Evolutionary conservation across 768 basidiomycete genomes (phyloP).

Genomic region (Tricholoma furcatifolium): DNA sequence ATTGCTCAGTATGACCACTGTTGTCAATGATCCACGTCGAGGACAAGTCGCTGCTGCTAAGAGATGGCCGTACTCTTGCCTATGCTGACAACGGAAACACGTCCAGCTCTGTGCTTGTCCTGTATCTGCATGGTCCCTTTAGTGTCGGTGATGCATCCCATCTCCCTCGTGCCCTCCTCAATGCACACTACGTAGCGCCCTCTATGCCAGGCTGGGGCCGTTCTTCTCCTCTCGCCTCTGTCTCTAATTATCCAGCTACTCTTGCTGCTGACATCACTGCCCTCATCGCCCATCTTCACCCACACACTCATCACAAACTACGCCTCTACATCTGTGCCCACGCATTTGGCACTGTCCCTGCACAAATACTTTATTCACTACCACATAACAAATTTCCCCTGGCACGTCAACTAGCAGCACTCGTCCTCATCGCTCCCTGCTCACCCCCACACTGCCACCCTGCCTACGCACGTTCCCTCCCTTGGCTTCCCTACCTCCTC

Average conservation of each 20-base stretch:
- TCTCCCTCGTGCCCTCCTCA: constrained; percentile 31
- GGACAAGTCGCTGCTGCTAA: constrained; percentile 36
- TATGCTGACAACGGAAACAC: constrained; percentile 54
- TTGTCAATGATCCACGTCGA: constrained; percentile 27
- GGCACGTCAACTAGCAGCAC: constrained; percentile 42
- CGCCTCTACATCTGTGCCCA: constrained; percentile 51
- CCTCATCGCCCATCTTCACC: constrained; percentile 51
- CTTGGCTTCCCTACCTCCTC: constrained; percentile 45
- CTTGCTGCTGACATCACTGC: constrained; percentile 44
- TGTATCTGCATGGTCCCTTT: constrained; percentile 60
- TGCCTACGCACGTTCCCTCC: constrained; percentile 44
- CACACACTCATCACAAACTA: constrained; percentile 32
- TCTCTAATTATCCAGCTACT: constrained; percentile 36
- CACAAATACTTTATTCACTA: constrained; percentile 57
- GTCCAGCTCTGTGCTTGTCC: constrained; percentile 44
- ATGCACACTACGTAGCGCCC: constrained; percentile 46
- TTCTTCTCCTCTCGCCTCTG: constrained; percentile 39
- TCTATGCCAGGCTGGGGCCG: constrained; percentile 61
- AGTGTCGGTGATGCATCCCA: constrained; percentile 42
- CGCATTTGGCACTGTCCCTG: constrained; percentile 52
- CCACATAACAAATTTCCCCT: constrained; percentile 51
- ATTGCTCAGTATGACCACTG: neutral
- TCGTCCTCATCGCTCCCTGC: constrained; percentile 46
- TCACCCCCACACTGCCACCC: constrained; percentile 47
- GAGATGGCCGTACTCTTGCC: constrained; percentile 49